Conservation (phyloP, 2,329 filamentous ascomycete species). For the Ceratocystis destructans region DNA sequence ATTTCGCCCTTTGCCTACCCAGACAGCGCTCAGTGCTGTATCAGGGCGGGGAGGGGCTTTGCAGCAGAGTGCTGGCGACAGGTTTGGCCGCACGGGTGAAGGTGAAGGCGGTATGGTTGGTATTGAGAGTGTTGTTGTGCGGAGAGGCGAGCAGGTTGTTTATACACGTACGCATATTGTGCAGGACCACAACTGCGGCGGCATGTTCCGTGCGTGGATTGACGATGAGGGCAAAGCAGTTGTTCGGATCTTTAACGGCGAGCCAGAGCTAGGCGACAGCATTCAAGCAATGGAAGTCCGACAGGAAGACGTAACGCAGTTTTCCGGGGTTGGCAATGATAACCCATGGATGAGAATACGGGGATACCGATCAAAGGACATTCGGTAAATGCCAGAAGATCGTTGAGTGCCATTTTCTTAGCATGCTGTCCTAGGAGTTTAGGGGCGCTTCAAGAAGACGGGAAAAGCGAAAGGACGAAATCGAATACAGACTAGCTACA, state of each 20-base stretch:
- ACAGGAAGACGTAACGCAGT: slow-evolving; percentile 11
- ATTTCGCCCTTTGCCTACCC: slow-evolving; percentile 41
- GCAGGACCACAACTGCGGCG: slow-evolving; percentile 72
- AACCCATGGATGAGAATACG: slow-evolving; percentile 13
- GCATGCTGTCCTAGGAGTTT: not conserved
- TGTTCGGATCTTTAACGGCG: slow-evolving; percentile 35
- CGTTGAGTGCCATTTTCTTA: not conserved
- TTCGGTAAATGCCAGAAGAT: not conserved
- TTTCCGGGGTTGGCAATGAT: slow-evolving; percentile 3
- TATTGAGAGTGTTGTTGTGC: slow-evolving; percentile 46
- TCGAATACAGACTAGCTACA: not conserved
- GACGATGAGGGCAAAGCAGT: slow-evolving; percentile 44
- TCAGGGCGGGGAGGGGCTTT: slow-evolving; percentile 60
- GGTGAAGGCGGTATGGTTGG: slow-evolving; percentile 80
- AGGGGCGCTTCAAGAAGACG: not conserved
- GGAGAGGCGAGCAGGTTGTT: slow-evolving; percentile 31
- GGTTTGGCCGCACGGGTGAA: slow-evolving; percentile 60
- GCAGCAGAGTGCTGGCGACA: slow-evolving; percentile 55
- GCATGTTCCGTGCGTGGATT: slow-evolving; percentile 74
- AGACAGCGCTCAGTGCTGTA: slow-evolving; percentile 47
- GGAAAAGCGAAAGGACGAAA: not conserved
- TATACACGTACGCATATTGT: slow-evolving; percentile 42
- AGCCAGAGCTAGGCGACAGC: slow-evolving; percentile 10
- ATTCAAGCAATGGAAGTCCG: slow-evolving; percentile 9
- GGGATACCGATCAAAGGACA: slow-evolving; percentile 16